phyloP scores from a whole-genome alignment of 2,329 filamentous ascomycete genomes.

The Venturia effusa region DNA sequence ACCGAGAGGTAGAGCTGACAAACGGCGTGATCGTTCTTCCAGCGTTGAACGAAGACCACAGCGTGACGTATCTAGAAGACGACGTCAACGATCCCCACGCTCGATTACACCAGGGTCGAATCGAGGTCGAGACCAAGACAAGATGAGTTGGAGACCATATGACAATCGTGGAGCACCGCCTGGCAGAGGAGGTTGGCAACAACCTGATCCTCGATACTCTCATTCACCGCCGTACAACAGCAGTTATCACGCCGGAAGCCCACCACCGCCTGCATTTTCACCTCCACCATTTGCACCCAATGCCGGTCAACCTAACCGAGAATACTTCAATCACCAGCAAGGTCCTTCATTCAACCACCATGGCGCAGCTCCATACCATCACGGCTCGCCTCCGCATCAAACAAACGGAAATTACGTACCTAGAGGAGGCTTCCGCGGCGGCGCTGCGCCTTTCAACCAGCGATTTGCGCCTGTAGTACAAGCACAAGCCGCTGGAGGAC shows the following conservation, averaged over 20 bases:
- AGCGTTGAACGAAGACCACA: background rate
- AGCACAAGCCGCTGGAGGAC: constrained; percentile 39
- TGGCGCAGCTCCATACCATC: constrained; percentile 2
- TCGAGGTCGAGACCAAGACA: constrained; percentile 17
- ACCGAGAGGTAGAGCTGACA: background rate
- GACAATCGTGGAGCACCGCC: constrained; percentile 8
- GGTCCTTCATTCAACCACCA: constrained; percentile 14
- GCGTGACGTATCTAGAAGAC: background rate
- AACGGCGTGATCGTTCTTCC: background rate
- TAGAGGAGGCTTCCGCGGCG: constrained; percentile 4
- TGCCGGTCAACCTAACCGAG: constrained; percentile 25
- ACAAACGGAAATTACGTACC: background rate
- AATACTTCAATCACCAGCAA: constrained; percentile 18
- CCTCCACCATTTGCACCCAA: constrained; percentile 39
- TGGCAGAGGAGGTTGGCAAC: background rate
- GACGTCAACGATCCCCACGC: background rate
- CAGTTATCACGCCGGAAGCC: constrained; percentile 34
- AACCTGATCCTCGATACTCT: constrained; percentile 27
- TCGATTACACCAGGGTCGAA: background rate
- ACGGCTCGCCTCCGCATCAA: background rate
- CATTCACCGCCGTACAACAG: constrained; percentile 49
- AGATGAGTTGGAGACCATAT: constrained; percentile 12
- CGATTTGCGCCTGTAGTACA: constrained; percentile 32
- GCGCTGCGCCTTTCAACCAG: background rate
- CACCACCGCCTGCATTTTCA: constrained; percentile 43